These are phyloP conservation scores for Lactarius pseudohatsudake DNA, from an alignment of 768 basidiomycete genomes.

Conservation along the genomic window DNA sequence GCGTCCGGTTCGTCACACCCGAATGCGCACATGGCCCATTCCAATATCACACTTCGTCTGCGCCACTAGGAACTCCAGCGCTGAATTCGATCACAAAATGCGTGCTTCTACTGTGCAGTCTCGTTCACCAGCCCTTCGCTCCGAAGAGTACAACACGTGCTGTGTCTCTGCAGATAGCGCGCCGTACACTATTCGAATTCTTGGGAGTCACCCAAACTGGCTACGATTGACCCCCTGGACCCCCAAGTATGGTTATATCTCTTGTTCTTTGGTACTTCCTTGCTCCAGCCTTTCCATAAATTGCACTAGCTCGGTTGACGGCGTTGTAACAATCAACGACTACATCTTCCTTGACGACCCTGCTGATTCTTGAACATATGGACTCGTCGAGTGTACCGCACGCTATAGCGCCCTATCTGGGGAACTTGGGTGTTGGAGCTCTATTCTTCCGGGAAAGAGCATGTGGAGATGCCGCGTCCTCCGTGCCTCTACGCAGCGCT, in stretches of 20 bases:
- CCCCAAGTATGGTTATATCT: neutral
- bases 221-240: neutral
- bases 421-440: neutral
- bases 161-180: neutral
- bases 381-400: neutral
- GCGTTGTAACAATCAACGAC: neutral
- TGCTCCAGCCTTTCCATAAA: neutral
- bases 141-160: neutral
- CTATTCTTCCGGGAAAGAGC: neutral
- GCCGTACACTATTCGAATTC: neutral
- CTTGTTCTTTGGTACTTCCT: neutral
- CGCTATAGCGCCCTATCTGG: neutral
- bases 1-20: neutral
- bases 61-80: neutral
- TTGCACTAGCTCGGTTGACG: neutral
- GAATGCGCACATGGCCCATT: neutral
- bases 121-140: neutral
- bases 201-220: neutral
- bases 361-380: neutral
- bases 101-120: neutral
- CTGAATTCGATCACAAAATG: neutral
- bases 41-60: neutral
- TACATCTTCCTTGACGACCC: neutral
- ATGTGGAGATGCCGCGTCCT: neutral
- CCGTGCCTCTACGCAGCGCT: neutral